Evolutionary conservation across 164 flowering plant species (phyloP), one percentile per base, ranked within the genome.

Genomic region (Tetracentron sinense): DNA sequence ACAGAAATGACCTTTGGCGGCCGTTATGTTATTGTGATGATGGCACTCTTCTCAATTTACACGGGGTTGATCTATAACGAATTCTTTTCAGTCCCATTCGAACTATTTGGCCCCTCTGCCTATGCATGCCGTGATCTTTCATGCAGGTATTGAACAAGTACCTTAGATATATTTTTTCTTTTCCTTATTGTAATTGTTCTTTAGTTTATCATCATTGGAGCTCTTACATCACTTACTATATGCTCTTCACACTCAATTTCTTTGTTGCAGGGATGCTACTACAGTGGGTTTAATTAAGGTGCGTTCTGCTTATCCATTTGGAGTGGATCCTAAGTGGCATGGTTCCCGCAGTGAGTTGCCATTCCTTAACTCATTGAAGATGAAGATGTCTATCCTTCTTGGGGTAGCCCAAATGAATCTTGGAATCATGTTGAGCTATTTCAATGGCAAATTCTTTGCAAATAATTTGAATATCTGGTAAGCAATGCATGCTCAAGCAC

Each of bases 381-480:
- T 94, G 99, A 94, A 94, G 81, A 89, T 94, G 99, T 94, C 99
- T 7, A 94, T 94, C 60, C 90, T 94, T 65, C 66, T 92, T 63
- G 97, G 99, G 48, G 97, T 94, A 31, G 82, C 94, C 30, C 99
- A 94, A 58, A 94, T 94, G 99, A 94, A 94, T 79, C 90, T 94
- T 60, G 97, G 99, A 58, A 91, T 94, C 64, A 68, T 92, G 54
- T 42, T 94, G 82, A 88, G 99, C 76, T 94, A 68, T 75, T 88
- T 78, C 76, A 94, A 94, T 81, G 99, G 89, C 42, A 69, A 17
- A 66, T 94, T 79, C 80, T 94, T 88, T 57, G 1, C 73, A 31
- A 91, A 74, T 74, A 58, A 73, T 54, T 25, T 94, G 38, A 92
- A 94, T 73, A 62, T 81, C 35, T 94, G 99, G 99, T 92, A 75